Base-by-base conservation (phyloP, 1,284 basidiomycete genomes). In the Vanrija sp. region DNA sequence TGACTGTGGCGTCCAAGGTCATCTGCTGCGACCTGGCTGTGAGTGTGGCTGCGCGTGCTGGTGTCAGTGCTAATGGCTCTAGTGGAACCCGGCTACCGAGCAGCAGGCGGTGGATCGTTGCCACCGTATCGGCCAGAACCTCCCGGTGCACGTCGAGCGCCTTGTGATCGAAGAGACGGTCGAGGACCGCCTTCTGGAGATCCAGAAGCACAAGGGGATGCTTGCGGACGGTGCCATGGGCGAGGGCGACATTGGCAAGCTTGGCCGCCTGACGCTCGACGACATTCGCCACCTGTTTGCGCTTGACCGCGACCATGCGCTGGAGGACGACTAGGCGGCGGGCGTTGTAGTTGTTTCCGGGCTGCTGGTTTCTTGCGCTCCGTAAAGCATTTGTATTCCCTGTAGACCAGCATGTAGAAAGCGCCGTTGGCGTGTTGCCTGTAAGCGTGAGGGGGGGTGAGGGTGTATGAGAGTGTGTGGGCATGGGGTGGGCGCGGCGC, bases 111-210 rank as follows among this genome's bases (percentile, higher is more conserved):
- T 71, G 31, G 73, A 75, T 47, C 66, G 76, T 20, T 66, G 89
- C 0, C 94, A 97, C 73, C 85, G 94, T 6, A 96, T 97, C 56
- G 94, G 94, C 1, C 94, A 96, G 75, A 90, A 84, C 15, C 85
- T 79, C 60, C 86, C 86, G 2, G 89, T 93, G 51, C 78, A 88
- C 35, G 85, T 96, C 46, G 92, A 89, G 75, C 82, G 93, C 38
- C 79, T 96, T 2, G 84, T 94, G 43, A 71, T 76, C 41, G 52
- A 47, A 2, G 59, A 73, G 49, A 69, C 74, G 0, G 70, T 78
- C 38, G 77, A 78, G 31, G 66, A 71, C 37, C 56, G 46, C 19
- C 25, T 48, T 49, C 42, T 61, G 41, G 39, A 53, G 56, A 48
- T 48, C 25, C 67, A 69, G 50, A 41, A 63, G 55, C 50, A 55